A percentile compares a stretch with the other conserved stretches of the same genome.
phyloP scores from a whole-genome alignment of 2,329 filamentous ascomycete species.

The Colletotrichum zoysiae region DNA sequence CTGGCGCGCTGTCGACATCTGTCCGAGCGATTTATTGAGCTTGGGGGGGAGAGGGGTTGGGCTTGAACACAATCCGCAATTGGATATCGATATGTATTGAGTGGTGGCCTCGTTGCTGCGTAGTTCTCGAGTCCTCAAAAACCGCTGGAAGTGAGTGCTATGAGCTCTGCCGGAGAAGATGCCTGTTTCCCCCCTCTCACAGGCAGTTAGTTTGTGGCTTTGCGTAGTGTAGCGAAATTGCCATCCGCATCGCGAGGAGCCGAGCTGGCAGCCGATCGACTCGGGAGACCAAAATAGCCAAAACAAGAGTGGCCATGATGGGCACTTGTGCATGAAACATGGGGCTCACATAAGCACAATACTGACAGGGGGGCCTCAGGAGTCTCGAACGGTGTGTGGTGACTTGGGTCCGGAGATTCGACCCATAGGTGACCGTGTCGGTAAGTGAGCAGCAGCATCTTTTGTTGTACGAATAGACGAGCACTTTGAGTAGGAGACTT shows the following conservation, averaged over 20 bases:
- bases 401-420: conserved; percentile 33
- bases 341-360: conserved; percentile 25
- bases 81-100: not conserved
- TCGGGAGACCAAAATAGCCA: conserved; percentile 24
- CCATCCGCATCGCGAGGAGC: not conserved
- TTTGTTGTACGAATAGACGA: not conserved
- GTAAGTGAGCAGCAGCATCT: not conserved
- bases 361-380: conserved; percentile 16
- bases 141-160: not conserved
- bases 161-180: not conserved
- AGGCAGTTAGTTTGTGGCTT: not conserved
- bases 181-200: not conserved
- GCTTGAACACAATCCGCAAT: not conserved
- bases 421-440: conserved; percentile 15
- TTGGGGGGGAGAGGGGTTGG: too few species aligned
- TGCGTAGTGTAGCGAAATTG: not conserved
- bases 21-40: not conserved
- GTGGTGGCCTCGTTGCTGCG: not conserved
- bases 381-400: conserved; percentile 29
- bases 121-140: not conserved
- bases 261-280: not conserved
- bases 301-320: conserved; percentile 12
- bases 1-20: not conserved
- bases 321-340: conserved; percentile 30
- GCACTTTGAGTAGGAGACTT: not conserved